phyloP scores from a whole-genome alignment of 805 yeast species.

The Maudiozyma turicensis region DNA sequence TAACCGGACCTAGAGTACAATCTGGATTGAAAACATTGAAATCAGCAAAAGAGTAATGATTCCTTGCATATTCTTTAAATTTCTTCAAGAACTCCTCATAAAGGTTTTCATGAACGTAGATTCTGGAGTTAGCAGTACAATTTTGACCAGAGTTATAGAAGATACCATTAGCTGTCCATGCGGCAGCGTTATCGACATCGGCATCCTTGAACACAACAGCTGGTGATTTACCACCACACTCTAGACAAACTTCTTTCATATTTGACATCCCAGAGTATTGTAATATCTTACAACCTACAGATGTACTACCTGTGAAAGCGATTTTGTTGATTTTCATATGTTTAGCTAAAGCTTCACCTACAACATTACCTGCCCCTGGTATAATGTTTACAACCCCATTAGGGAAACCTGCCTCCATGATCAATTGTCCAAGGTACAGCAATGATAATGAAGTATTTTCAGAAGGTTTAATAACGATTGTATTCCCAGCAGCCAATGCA shows the following conservation, averaged over 20 bases:
- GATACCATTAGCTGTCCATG: conserved; percentile 41
- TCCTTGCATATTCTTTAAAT: conserved; percentile 29
- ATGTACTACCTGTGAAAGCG: conserved; percentile 43
- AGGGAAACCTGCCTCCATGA: conserved; percentile 35
- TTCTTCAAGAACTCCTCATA: conserved; percentile 38
- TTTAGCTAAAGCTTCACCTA: conserved; percentile 33
- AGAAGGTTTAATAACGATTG: conserved; percentile 35
- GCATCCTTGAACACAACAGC: conserved; percentile 37
- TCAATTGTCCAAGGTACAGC: conserved; percentile 31
- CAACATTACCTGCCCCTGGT: conserved; percentile 32
- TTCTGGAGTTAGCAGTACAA: conserved; percentile 50
- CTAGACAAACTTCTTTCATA: conserved; percentile 36
- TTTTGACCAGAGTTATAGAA: conserved; percentile 51
- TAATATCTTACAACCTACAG: conserved; percentile 33
- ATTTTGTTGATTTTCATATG: conserved; percentile 37
- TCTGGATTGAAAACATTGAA: conserved; percentile 36
- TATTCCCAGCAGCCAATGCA: conserved; percentile 43
- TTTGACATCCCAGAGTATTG: conserved; percentile 30
- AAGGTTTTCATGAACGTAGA: conserved; percentile 41
- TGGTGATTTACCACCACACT: conserved; percentile 41
- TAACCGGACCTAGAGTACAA: conserved; percentile 40
- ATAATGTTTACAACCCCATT: conserved; percentile 38
- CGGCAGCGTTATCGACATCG: conserved; percentile 32
- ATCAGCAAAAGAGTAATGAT: conserved; percentile 49
- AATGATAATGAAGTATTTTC: conserved; percentile 38